Evolutionary conservation across 306 rosid species (phyloP), one percentile per base, ranked within the genome.

Genomic region (Sicyos baderoa): DNA sequence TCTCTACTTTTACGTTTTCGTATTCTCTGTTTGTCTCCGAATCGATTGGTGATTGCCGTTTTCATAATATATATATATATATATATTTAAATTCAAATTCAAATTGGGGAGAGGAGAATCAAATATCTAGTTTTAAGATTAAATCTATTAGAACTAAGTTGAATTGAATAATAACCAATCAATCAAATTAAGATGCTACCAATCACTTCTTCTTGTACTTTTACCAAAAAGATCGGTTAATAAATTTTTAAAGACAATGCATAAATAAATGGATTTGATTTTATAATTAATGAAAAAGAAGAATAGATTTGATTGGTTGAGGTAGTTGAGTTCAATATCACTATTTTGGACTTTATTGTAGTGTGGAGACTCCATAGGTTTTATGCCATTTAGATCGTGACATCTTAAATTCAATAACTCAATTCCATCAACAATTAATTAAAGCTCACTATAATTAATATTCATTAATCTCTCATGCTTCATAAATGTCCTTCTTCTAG

Each of bases 241-340:
- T 8, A 53, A 47, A 10, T 47, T 47, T 47, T 11, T 47, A 0
- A 44, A 53, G 57, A 23, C 3, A 13, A 22, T 23, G 42, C 14
- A 59, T 15, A 59, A 15, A 7, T 7, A 29, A 27, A 27, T 25
- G 45, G 13, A 59, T 14, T 59, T 29, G 3, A 27, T 12, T 27
- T 59, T 7, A 59, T 35, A 35, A 35, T 35, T 25, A 35, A 3
- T 35, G 40, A 6, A 35, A 35, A 35, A 35, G 40, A 35, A 35
- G 40, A 35, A 35, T 35, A 35, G 5, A 35, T 40, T 40, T 65
- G 6, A 54, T 54, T 65, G 16, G 71, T 65, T 65, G 71, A 45
- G 71, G 71, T 65, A 45, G 71, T 65, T 65, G 70, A 21, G 32
- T 18, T 63, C n/a, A 40, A 63, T 63, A 40, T 40, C 69, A 63